A percentile compares a stretch with the other conserved stretches of the same genome.
These are phyloP conservation scores for Myriosclerotinia curreyana DNA, from an alignment of 2,329 filamentous ascomycete genomes.

Conservation along the genomic window DNA sequence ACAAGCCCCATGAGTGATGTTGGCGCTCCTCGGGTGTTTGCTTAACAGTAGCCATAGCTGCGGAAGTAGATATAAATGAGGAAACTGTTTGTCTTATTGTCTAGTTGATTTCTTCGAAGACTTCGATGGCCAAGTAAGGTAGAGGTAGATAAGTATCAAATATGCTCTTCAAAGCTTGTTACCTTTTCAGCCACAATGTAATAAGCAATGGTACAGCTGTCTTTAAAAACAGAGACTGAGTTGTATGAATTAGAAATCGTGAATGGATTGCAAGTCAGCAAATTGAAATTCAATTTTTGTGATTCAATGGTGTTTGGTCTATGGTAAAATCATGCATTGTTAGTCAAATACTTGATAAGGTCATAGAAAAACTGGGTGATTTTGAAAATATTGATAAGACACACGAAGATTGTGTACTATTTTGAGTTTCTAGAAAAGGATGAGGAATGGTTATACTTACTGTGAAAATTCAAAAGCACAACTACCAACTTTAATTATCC, in stretches of 20 bases:
- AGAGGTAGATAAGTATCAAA: not conserved
- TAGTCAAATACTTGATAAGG: not conserved
- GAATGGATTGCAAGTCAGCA: not conserved
- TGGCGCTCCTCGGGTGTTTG: not conserved
- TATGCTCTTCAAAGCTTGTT: not conserved
- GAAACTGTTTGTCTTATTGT: not conserved
- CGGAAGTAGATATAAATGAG: not conserved
- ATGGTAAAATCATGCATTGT: not conserved
- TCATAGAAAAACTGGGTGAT: not conserved
- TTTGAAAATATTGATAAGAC: not conserved
- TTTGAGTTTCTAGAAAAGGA: not conserved
- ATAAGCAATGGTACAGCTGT: not conserved
- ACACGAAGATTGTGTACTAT: not conserved
- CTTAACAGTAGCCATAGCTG: constrained; percentile 19
- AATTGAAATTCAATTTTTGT: not conserved
- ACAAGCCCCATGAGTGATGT: constrained; percentile 30
- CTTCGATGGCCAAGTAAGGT: not conserved
- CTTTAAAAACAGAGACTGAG: not conserved
- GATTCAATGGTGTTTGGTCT: not conserved
- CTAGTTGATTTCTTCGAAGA: not conserved
- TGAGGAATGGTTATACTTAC: not conserved
- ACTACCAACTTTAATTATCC: not conserved
- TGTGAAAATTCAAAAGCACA: not conserved
- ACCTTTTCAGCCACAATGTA: not conserved
- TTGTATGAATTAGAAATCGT: not conserved